Base-by-base conservation (phyloP, 2,329 filamentous ascomycete genomes). In the Reticulascus tulasneorum region DNA sequence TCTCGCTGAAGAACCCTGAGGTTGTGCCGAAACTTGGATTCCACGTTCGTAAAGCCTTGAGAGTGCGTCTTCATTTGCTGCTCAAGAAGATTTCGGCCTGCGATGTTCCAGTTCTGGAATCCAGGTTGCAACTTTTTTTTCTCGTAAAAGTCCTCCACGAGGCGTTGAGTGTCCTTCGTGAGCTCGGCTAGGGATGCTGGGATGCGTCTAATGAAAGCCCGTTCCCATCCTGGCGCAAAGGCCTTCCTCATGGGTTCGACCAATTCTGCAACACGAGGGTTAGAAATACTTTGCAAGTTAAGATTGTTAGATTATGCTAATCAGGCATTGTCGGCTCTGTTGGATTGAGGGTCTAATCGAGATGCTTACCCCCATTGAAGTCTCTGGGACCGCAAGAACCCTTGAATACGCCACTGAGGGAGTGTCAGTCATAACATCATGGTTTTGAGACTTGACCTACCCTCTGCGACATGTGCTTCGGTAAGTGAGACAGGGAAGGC, bases 391-490 rank as follows among this genome's bases (percentile, higher is more conserved):
- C 39, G 4, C 23, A n/a, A n/a, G 23, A 13, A 16, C 36, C 36
- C 17, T 36, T 32, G 6, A 42, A 40, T 6, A 28, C 17, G 0
- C 39, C 39, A 2, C 39, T 42, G 10, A 20, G 9, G n/a, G 1
- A 5, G 6, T 4, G 7, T 42, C 18, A 42, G 39, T 12, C 13
- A 27, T 11, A 23, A 23, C 4, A 10, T 7, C 15, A n/a, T 7
- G 1, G 6, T 11, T 11, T 7, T 17, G 7, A 10, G 10, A 5
- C 11, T 8, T 8, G 29, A 63, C 60, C 6, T 73, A 77, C 35
- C 66, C 47, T 28, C 75, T 63, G 25, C 71, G 60, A 33, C 71
- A 71, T 3, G 72, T 64, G 6, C 45, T 48, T 41, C 56, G 22
- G 39, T 47, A 40, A 39, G 56, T 44, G 39, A 33, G 8, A 49